Evolutionary conservation across 1,284 basidiomycete species (phyloP).

Genomic region (Chiua sp.): DNA sequence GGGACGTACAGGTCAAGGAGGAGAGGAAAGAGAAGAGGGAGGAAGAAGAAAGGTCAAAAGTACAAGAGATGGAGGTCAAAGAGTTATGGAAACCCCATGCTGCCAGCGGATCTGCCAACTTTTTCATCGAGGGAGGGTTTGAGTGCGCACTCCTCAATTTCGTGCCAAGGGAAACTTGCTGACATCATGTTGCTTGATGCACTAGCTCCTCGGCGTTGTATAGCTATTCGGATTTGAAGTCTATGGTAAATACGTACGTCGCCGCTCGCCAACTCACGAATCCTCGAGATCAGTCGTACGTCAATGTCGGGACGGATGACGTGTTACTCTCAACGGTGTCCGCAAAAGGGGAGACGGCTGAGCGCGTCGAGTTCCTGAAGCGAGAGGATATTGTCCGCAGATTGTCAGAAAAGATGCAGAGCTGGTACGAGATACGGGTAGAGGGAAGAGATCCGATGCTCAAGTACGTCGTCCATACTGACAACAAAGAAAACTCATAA

Average conservation of each 20-base stretch:
- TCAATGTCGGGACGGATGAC: constrained; percentile 65
- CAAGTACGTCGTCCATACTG: constrained; percentile 51
- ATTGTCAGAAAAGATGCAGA: constrained; percentile 69
- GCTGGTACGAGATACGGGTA: constrained; percentile 66
- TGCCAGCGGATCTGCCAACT: constrained; percentile 45
- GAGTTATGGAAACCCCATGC: constrained; percentile 81
- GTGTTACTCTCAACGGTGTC: constrained; percentile 55
- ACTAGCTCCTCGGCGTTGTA: constrained; percentile 60
- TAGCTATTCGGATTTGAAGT: constrained; percentile 57
- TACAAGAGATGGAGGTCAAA: constrained; percentile 56
- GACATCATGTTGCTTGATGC: constrained; percentile 1
- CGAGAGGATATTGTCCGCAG: constrained; percentile 70
- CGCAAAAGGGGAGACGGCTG: constrained; percentile 45
- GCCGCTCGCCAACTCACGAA: constrained; percentile 67
- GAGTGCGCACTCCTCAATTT: constrained; percentile 45
- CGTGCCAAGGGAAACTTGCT: not conserved
- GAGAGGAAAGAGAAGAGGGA: constrained; percentile 56
- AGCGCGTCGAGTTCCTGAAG: constrained; percentile 60
- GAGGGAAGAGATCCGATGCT: constrained; percentile 56
- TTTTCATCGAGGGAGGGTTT: constrained; percentile 68
- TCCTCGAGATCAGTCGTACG: constrained; percentile 65
- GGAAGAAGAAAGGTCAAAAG: constrained; percentile 49
- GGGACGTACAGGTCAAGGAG: constrained; percentile 62
- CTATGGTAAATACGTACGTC: constrained; percentile 68
- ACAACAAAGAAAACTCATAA: constrained; percentile 2